Conservation (phyloP, 352 stramenopile species). For the Elongisporangium undulatum region DNA sequence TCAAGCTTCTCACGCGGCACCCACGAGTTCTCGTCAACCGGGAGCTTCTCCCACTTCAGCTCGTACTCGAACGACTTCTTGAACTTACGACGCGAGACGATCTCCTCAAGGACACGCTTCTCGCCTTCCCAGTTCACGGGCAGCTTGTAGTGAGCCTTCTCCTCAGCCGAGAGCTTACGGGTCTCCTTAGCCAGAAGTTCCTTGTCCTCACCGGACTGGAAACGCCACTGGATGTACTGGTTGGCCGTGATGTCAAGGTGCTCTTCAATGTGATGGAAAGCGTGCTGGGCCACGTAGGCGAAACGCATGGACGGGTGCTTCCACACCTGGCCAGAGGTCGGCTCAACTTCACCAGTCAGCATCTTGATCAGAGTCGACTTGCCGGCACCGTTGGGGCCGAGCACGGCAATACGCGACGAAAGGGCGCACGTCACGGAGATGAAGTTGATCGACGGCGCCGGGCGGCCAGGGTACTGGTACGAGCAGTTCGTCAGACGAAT, state of each 20-base stretch:
- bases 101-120: constrained; percentile 89
- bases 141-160: constrained; percentile 94
- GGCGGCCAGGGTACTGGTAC: constrained; percentile 75
- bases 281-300: constrained; percentile 96
- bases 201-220: constrained; percentile 90
- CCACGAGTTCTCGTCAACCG: constrained; percentile 95
- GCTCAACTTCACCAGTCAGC: constrained; percentile 80
- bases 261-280: constrained; percentile 97
- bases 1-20: constrained; percentile 92
- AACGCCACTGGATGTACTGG: constrained; percentile 97
- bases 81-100: constrained; percentile 91
- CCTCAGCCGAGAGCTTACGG: constrained; percentile 87
- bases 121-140: constrained; percentile 93
- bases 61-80: constrained; percentile 97
- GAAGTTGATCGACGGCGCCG: constrained; percentile 83
- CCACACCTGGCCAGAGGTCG: constrained; percentile 65
- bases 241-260: constrained; percentile 95
- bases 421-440: constrained; percentile 78
- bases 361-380: constrained; percentile 98
- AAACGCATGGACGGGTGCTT: constrained; percentile 90
- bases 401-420: constrained; percentile 71
- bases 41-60: constrained; percentile 94
- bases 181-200: constrained; percentile 91
- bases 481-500: constrained; percentile 86
- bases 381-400: constrained; percentile 91